phyloP scores from a whole-genome alignment of 2,329 filamentous ascomycete genomes.

The Didymella segeticola region DNA sequence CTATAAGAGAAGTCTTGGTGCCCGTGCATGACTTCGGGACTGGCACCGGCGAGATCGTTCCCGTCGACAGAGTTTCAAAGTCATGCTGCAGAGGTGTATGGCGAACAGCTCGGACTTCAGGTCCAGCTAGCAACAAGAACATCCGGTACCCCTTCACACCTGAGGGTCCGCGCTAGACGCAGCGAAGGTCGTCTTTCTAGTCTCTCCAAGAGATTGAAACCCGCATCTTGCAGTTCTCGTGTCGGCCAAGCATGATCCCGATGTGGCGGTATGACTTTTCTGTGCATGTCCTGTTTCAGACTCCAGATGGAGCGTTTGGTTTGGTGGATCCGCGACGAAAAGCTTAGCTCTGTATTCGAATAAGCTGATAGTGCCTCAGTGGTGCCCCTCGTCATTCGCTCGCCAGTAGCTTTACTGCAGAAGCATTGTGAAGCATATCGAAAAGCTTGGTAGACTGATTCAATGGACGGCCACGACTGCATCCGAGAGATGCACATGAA shows the following conservation, averaged over 20 bases:
- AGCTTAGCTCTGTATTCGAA: constrained; percentile 23
- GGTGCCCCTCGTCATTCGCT: neutral
- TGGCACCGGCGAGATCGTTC: constrained; percentile 23
- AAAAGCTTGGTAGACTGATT: constrained; percentile 1
- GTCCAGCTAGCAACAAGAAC: constrained; percentile 22
- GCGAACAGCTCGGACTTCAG: constrained; percentile 23
- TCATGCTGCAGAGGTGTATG: constrained; percentile 26
- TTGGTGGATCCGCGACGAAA: constrained; percentile 30
- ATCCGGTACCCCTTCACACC: constrained; percentile 19
- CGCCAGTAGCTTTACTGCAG: constrained; percentile 11
- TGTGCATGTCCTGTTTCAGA: constrained; percentile 40
- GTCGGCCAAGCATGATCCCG: constrained; percentile 33
- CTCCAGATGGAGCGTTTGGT: constrained; percentile 32
- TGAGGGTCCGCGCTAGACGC: constrained; percentile 20
- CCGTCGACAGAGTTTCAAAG: constrained; percentile 29
- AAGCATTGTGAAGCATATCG: constrained; percentile 18
- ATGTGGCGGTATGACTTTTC: constrained; percentile 28
- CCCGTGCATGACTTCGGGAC: constrained; percentile 13
- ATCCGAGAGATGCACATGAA: neutral
- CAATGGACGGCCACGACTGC: neutral
- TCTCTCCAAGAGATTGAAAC: constrained; percentile 17
- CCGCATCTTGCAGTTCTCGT: constrained; percentile 26
- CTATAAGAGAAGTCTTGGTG: constrained; percentile 33
- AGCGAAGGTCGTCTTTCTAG: constrained; percentile 14
- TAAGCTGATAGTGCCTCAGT: neutral